phyloP scores from a whole-genome alignment of 169 alveolate genomes.

The Plasmodium blacklocki region DNA sequence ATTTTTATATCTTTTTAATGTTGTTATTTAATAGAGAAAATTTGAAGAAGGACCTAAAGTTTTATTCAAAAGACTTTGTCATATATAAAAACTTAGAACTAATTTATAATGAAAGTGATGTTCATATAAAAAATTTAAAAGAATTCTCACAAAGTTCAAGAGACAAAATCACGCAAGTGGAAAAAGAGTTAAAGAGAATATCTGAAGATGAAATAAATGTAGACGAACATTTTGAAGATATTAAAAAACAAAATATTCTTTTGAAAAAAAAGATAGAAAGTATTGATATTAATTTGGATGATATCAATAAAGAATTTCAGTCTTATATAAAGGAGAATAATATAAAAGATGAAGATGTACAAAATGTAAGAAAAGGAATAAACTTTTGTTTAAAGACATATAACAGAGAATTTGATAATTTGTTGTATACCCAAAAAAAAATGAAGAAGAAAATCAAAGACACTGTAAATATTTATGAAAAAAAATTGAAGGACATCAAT shows the following conservation, averaged over 20 bases:
- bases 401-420: slow-evolving; percentile 53
- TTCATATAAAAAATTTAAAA: slow-evolving; percentile 60
- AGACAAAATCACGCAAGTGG: slow-evolving; percentile 57
- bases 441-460: slow-evolving; percentile 70
- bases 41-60: slow-evolving; percentile 34
- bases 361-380: slow-evolving; percentile 43
- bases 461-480: slow-evolving; percentile 56
- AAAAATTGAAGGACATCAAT: slow-evolving; percentile 61
- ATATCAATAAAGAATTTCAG: slow-evolving; percentile 30
- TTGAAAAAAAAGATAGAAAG: slow-evolving; percentile 44
- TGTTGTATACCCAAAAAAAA: slow-evolving; percentile 31
- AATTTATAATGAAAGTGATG: slow-evolving; percentile 55
- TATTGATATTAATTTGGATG: slow-evolving; percentile 44
- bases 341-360: slow-evolving; percentile 40
- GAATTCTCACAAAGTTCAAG: slow-evolving; percentile 43
- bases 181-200: slow-evolving; percentile 20
- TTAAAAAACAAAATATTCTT: slow-evolving; percentile 36
- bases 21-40: slow-evolving; percentile 24
- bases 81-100: slow-evolving; percentile 57
- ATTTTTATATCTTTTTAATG: not conserved
- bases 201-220: slow-evolving; percentile 22
- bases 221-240: slow-evolving; percentile 53
- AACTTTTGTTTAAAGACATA: slow-evolving; percentile 34
- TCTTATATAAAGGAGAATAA: slow-evolving; percentile 23
- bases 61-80: slow-evolving; percentile 70